Conservation (phyloP, 2,329 filamentous ascomycete genomes). For the Magnaporthiopsis incrustans region DNA sequence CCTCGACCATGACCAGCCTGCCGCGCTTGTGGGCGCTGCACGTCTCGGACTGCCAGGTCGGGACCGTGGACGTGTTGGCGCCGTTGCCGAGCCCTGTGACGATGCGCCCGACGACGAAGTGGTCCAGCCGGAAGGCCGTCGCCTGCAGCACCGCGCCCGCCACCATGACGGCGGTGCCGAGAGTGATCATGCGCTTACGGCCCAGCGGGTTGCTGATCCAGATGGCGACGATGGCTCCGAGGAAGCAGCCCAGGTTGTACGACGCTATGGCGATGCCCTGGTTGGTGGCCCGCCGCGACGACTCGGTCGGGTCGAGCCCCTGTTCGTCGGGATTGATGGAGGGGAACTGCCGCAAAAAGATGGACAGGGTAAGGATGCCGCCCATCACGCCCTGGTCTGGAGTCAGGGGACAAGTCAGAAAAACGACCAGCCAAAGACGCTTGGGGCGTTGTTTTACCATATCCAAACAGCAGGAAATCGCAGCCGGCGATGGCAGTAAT, state of each 20-base stretch:
- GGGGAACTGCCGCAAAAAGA: slow-evolving; percentile 49
- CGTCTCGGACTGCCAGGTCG: slow-evolving; percentile 55
- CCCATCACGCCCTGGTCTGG: slow-evolving; percentile 71
- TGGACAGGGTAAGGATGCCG: slow-evolving; percentile 60
- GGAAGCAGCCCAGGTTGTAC: slow-evolving; percentile 23
- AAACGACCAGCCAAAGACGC: background rate
- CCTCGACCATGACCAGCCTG: slow-evolving; percentile 54
- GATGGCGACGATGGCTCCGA: slow-evolving; percentile 20
- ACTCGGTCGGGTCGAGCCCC: slow-evolving; percentile 20
- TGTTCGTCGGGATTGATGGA: slow-evolving; percentile 39
- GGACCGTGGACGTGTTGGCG: slow-evolving; percentile 37
- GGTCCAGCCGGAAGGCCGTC: slow-evolving; percentile 28
- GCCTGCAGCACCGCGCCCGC: slow-evolving; percentile 33
- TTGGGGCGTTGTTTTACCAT: slow-evolving; percentile 29
- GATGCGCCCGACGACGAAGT: slow-evolving; percentile 37
- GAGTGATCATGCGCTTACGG: slow-evolving; percentile 31
- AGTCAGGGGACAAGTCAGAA: slow-evolving; percentile 12
- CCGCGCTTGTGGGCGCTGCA: slow-evolving; percentile 49
- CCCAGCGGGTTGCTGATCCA: slow-evolving; percentile 33
- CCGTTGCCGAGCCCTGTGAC: slow-evolving; percentile 36
- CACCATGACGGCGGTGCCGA: slow-evolving; percentile 32
- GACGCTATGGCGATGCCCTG: slow-evolving; percentile 33
- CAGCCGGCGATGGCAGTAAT: slow-evolving; percentile 65
- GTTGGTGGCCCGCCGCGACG: slow-evolving; percentile 38
- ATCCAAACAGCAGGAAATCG: slow-evolving; percentile 59